These are phyloP conservation scores for Buddleja alternifolia DNA, from an alignment of 257 asterid genomes.

Conservation along the genomic window DNA sequence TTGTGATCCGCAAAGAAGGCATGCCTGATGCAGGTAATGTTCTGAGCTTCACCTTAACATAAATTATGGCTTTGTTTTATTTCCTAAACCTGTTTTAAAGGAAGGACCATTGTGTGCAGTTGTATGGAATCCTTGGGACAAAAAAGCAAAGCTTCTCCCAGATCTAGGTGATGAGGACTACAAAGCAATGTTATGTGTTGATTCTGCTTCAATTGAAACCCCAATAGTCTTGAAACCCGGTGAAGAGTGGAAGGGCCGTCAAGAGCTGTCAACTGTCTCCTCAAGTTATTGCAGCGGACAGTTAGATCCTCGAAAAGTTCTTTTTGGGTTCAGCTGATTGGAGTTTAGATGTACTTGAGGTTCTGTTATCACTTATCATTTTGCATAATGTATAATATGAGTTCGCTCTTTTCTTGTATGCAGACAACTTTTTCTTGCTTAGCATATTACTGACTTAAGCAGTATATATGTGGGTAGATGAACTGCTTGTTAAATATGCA, in stretches of 20 bases:
- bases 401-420: slow-evolving; percentile 2
- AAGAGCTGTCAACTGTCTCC: slow-evolving; percentile 74
- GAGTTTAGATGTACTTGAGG: slow-evolving; percentile 35
- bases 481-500: slow-evolving; percentile 27
- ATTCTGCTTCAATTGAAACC: slow-evolving; percentile 72
- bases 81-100: slow-evolving; percentile 22
- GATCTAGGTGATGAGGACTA: slow-evolving; percentile 76
- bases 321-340: slow-evolving; percentile 59
- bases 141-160: slow-evolving; percentile 72
- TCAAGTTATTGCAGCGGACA: slow-evolving; percentile 94
- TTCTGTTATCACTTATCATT: slow-evolving; percentile 36
- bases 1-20: slow-evolving; percentile 76
- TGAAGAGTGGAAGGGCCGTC: slow-evolving; percentile 86
- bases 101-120: slow-evolving; percentile 44
- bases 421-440: slow-evolving; percentile 32
- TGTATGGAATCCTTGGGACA: slow-evolving; percentile 96
- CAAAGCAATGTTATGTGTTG: slow-evolving; percentile 68
- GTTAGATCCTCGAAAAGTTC: slow-evolving; percentile 75
- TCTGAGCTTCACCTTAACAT: slow-evolving; percentile 21
- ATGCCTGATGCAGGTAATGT: slow-evolving; percentile 81
- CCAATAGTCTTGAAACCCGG: slow-evolving; percentile 61
- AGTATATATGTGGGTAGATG: slow-evolving; percentile 28
- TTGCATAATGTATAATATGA: slow-evolving; percentile 38
- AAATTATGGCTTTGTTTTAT: too few relatives aligned
- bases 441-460: slow-evolving; percentile 33